A percentile compares a stretch with the other conserved stretches of the same genome.
Conservation (phyloP, 257 asterid genomes). For the Rauvolfia tetraphylla region DNA sequence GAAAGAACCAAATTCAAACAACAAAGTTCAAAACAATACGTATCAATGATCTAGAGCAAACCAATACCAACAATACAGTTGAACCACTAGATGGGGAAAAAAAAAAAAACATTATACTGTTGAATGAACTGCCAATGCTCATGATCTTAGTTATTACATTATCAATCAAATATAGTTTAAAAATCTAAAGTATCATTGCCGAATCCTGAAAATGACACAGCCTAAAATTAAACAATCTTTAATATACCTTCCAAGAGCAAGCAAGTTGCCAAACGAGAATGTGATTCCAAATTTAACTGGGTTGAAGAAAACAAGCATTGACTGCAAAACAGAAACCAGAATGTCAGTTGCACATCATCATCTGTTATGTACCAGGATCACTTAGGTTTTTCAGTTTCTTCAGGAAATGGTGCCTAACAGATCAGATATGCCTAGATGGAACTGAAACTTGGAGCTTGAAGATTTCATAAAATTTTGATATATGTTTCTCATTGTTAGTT, state of each 20-base stretch:
- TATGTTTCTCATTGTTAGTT: not conserved
- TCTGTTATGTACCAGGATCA: not conserved
- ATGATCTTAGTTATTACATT: not conserved
- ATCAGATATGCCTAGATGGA: not conserved
- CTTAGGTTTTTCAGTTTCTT: not conserved
- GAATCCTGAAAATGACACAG: not conserved
- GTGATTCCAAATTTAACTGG: conserved; percentile 96
- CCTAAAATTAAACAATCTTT: not conserved
- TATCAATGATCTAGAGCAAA: not conserved
- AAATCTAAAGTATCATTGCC: not conserved
- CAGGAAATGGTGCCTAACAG: not conserved
- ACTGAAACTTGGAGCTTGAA: conserved; percentile 1
- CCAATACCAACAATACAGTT: not conserved
- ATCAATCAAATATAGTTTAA: not conserved
- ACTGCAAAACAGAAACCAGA: conserved; percentile 41
- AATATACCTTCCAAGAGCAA: conserved; percentile 94
- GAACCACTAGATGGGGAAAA: too few relatives aligned
- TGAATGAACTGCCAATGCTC: not conserved
- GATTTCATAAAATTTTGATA: not conserved
- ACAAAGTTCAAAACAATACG: not conserved
- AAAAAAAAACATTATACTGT: too few relatives aligned
- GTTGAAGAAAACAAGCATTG: conserved; percentile 94
- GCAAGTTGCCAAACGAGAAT: conserved; percentile 93
- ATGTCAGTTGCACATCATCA: not conserved
- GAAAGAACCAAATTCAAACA: not conserved